phyloP scores from a whole-genome alignment of 179 eudicot species.

The Camellia oleifera region DNA sequence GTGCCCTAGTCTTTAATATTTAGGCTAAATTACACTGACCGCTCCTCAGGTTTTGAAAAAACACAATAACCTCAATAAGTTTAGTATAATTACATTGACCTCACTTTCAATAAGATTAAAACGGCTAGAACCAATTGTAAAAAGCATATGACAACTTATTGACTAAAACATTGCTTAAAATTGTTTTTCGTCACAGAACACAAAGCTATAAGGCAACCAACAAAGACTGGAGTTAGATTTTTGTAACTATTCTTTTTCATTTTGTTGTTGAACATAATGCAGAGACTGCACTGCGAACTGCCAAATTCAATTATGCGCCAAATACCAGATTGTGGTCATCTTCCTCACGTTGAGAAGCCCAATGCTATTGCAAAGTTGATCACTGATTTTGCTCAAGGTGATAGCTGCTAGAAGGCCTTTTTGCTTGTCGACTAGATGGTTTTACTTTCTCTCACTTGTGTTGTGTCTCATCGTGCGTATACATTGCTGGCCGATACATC shows the following conservation, averaged over 20 bases:
- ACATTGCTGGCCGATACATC: not conserved
- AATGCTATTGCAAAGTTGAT: slow-evolving; percentile 45
- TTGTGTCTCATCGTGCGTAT: too few relatives aligned
- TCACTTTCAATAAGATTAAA: too few relatives aligned
- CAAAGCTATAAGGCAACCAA: not conserved
- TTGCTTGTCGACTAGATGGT: not conserved
- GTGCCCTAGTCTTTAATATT: too few relatives aligned
- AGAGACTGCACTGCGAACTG: slow-evolving; percentile 55
- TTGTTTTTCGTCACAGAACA: not conserved
- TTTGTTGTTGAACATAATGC: slow-evolving; percentile 20
- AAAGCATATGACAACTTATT: not conserved
- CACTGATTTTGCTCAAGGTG: slow-evolving; percentile 36
- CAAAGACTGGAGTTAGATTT: not conserved
- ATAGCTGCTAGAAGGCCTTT: not conserved
- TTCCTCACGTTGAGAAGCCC: slow-evolving; percentile 74
- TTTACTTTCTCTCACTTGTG: too few relatives aligned
- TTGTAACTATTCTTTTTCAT: not conserved
- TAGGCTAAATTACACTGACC: too few relatives aligned
- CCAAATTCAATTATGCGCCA: slow-evolving; percentile 41
- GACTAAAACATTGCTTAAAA: not conserved
- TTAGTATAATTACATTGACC: too few relatives aligned
- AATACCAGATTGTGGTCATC: slow-evolving; percentile 61
- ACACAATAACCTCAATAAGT: too few relatives aligned
- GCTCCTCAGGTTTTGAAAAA: too few relatives aligned
- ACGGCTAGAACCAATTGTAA: not conserved